Conservation (phyloP, 768 basidiomycete species). For the Pisolithus orientalis region DNA sequence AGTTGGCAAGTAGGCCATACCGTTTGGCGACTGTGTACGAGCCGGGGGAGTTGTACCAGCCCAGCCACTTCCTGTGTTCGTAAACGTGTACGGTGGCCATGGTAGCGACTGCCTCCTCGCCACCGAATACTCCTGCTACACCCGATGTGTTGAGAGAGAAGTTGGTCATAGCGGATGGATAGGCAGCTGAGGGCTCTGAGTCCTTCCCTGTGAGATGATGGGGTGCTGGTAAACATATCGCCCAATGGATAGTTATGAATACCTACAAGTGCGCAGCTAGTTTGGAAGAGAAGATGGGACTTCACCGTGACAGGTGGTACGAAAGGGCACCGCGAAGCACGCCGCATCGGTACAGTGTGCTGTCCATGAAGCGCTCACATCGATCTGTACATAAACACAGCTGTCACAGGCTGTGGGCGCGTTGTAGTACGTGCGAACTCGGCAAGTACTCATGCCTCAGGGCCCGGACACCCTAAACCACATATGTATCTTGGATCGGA, state of each 20-base stretch:
- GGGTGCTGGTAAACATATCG: neutral
- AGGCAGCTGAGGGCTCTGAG: slow-evolving; percentile 23
- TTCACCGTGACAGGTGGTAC: no score
- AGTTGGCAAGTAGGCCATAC: slow-evolving; percentile 5
- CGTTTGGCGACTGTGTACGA: slow-evolving; percentile 30
- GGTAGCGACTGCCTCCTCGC: slow-evolving; percentile 13
- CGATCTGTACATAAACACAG: no score
- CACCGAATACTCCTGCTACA: neutral
- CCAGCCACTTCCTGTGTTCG: slow-evolving; percentile 27
- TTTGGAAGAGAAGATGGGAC: no score
- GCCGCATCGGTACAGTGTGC: no score
- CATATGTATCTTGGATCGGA: no score
- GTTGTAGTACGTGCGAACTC: no score
- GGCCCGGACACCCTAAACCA: no score
- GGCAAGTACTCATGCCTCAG: no score
- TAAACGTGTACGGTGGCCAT: slow-evolving; percentile 33
- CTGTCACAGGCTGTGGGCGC: no score
- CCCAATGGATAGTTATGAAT: neutral
- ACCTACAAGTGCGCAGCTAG: neutral
- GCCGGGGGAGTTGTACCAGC: slow-evolving; percentile 35
- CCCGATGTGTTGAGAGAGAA: slow-evolving; percentile 2
- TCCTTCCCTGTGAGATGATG: slow-evolving; percentile 8
- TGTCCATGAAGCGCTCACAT: no score
- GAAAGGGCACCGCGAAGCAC: no score
- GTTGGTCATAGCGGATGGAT: neutral